Base-by-base conservation (phyloP, 257 asterid genomes). In the Solanum habrochaites region DNA sequence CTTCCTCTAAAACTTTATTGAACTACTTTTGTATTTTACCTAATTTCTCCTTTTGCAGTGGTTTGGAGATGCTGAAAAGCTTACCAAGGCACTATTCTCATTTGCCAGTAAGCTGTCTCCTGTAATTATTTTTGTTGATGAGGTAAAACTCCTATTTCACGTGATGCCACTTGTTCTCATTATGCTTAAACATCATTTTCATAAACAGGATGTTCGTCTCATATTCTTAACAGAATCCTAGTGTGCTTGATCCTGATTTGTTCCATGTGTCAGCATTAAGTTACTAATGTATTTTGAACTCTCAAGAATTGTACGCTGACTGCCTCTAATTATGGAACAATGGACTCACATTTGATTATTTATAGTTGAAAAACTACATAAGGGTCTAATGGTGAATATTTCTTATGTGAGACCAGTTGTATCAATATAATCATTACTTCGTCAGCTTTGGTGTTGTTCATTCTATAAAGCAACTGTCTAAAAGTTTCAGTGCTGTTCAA, bases 11-110 rank as follows among this genome's bases (percentile, higher is more conserved):
- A 81, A 47, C 42, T 49, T 80, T 47, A 49, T 74, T 81, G 70
- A 64, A 45, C 39, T 43, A 15, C 27, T 77, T 25, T 25, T 77
- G 10, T 43, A 43, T 25, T 75, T 42, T 45, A 27, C 27, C 27
- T 72, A 31, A 74, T 89, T 90, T 90, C 85, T 91, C 88, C 77
- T 85, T 85, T 47, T 96, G 93, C 96, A 97, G 99, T 97, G 99
- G 99, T 97, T 97, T 91, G 99, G 99, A 83, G 99, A 97, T 73
- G 99, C 99, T 85, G 99, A 97, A 90, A 97, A 97, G 89, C 98
- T 97, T 85, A 97, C 99, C 10, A 94, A 90, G 92, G 98, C 98
- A 66, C 98, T 97, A 77, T 97, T 97, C 93, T 97, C 99, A 85
- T 97, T 96, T 91, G 99, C 99, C 82, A 94, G 98, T 95, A 96